These are phyloP conservation scores for Stagonosporopsis vannaccii DNA, from an alignment of 2,329 filamentous ascomycete species.

Conservation along the genomic window DNA sequence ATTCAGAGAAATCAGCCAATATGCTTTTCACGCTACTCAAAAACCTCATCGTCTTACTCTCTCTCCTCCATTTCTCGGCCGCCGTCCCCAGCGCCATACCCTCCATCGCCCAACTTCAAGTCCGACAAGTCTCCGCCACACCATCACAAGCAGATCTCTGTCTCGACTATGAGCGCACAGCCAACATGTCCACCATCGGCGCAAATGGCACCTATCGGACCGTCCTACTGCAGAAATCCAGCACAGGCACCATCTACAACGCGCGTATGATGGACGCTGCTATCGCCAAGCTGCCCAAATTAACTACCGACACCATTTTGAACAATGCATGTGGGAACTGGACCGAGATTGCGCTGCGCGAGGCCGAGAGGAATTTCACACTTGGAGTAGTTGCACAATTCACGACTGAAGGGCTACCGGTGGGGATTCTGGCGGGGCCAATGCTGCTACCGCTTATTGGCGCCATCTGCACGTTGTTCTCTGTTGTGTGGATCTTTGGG, in stretches of 20 bases:
- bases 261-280: conserved; percentile 54
- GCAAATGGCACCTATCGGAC: conserved; percentile 56
- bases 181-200: conserved; percentile 58
- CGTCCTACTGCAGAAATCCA: conserved; percentile 55
- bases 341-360: conserved; percentile 53
- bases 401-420: conserved; percentile 37
- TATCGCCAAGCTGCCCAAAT: conserved; percentile 46
- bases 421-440: conserved; percentile 40
- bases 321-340: conserved; percentile 58
- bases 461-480: conserved; percentile 26
- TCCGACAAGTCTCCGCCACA: conserved; percentile 36
- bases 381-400: conserved; percentile 51
- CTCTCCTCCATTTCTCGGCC: conserved; percentile 29
- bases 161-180: conserved; percentile 54
- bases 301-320: conserved; percentile 52
- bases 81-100: conserved; percentile 22
- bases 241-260: conserved; percentile 50
- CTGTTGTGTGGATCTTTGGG: conserved; percentile 31
- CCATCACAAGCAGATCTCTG: conserved; percentile 45
- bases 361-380: conserved; percentile 56
- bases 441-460: conserved; percentile 27
- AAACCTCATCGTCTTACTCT: conserved; percentile 37
- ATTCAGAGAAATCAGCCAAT: conserved; percentile 7
- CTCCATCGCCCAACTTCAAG: conserved; percentile 29
- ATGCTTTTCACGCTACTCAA: conserved; percentile 40